These are phyloP conservation scores for Boletus bicolor DNA, from an alignment of 768 basidiomycete genomes.

Conservation along the genomic window DNA sequence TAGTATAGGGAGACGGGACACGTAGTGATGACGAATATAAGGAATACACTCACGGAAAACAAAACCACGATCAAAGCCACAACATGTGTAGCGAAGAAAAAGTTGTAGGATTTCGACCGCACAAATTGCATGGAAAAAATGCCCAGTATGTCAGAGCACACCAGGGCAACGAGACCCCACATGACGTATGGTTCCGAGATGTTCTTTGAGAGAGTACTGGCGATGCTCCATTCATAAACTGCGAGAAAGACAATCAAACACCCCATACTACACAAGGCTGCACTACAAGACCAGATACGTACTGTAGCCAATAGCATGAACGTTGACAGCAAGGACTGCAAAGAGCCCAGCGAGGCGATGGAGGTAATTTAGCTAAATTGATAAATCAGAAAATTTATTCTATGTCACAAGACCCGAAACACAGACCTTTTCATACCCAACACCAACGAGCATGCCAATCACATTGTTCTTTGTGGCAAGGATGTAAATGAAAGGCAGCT, in stretches of 20 bases:
- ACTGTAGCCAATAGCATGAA: constrained; percentile 61
- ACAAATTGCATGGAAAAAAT: constrained; percentile 59
- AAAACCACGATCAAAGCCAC: constrained; percentile 53
- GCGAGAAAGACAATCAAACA: not conserved
- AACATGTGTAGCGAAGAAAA: constrained; percentile 66
- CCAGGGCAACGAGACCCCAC: constrained; percentile 54
- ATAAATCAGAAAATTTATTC: not conserved
- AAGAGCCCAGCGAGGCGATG: constrained; percentile 66
- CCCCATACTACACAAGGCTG: not conserved
- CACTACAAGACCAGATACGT: constrained; percentile 21
- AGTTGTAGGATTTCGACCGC: constrained; percentile 56
- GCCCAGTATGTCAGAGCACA: constrained; percentile 50
- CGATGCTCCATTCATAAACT: constrained; percentile 60
- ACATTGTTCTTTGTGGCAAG: constrained; percentile 72
- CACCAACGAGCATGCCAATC: constrained; percentile 52
- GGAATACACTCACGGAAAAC: constrained; percentile 45
- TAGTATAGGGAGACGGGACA: no score
- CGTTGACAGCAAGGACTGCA: constrained; percentile 51
- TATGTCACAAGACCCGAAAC: not conserved
- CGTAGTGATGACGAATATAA: not conserved
- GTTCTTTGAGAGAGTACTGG: constrained; percentile 37
- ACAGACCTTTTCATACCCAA: constrained; percentile 61
- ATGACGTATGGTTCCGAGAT: constrained; percentile 35
- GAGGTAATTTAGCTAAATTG: constrained; percentile 61
- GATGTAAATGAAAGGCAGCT: constrained; percentile 60